Percentiles rank a stretch among this genome's conserved stretches.
Conservation (phyloP, 2,329 filamentous ascomycete genomes). For the Penicillium sp. region DNA sequence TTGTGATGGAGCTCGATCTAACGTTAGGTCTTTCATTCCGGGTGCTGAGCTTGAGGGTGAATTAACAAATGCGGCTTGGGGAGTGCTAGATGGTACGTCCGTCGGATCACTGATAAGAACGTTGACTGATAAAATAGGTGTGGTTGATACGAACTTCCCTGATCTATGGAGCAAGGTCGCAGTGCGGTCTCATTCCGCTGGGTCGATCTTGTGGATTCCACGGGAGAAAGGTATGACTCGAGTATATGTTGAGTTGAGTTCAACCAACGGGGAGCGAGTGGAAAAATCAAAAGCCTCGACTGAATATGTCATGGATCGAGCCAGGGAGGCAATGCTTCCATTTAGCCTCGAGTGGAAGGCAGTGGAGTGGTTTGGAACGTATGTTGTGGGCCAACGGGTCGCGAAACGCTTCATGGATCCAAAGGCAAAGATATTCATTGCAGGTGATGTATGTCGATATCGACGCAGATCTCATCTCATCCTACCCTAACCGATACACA, state of each 20-base stretch:
- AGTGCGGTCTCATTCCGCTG: slow-evolving; percentile 63
- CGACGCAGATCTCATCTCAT: background rate
- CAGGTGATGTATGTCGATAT: slow-evolving; percentile 41
- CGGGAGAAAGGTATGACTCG: slow-evolving; percentile 71
- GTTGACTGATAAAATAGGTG: slow-evolving; percentile 13
- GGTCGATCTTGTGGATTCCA: slow-evolving; percentile 71
- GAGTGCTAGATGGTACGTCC: slow-evolving; percentile 65
- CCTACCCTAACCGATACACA: background rate
- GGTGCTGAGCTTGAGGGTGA: slow-evolving; percentile 48
- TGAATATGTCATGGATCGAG: slow-evolving; percentile 64
- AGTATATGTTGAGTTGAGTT: slow-evolving; percentile 48
- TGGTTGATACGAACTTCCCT: slow-evolving; percentile 67
- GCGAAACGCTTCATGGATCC: slow-evolving; percentile 45
- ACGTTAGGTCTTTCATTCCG: slow-evolving; percentile 63
- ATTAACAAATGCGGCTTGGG: slow-evolving; percentile 62
- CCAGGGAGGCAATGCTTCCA: slow-evolving; percentile 44
- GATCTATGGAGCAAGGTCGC: slow-evolving; percentile 73
- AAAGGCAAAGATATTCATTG: slow-evolving; percentile 46
- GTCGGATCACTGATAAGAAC: too few relatives aligned
- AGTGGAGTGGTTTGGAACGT: slow-evolving; percentile 51
- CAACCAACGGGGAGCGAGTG: slow-evolving; percentile 22
- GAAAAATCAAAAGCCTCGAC: slow-evolving; percentile 47
- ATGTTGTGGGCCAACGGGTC: slow-evolving; percentile 50
- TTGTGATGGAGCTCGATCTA: slow-evolving; percentile 70
- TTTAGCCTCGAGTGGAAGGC: slow-evolving; percentile 45